Base-by-base conservation (phyloP, 805 yeast species). In the Monosporozyma yasuniensis region DNA sequence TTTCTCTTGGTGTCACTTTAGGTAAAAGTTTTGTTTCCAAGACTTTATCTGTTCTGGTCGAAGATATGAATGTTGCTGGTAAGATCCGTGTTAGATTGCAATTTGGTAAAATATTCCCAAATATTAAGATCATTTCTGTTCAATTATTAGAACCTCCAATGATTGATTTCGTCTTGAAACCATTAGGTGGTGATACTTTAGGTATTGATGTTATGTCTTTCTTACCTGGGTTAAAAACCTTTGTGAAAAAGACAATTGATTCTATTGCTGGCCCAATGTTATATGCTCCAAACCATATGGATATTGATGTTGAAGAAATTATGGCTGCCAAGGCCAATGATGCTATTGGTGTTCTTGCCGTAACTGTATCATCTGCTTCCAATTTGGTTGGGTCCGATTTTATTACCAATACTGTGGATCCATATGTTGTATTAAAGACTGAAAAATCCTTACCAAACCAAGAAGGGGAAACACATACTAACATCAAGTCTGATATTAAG, bases 111-210 rank as follows among this genome's bases (percentile, higher is more conserved):
- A 74, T 75, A 58, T 84, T 86, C 65, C 95, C 95, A n/a, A 89
- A 85, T 59, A 83, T 86, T 52, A 81, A 80, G 53, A 66, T 78
- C 57, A 87, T 86, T 8, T 80, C 87, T 18, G 71, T 85, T 50
- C 84, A 81, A 54, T 78, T 86, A 59, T 70, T 86, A 60, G 91
- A 85, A 64, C 84, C 91, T 18, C 93, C 93, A 37, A 73, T 76
- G 28, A 83, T 86, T 61, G 90, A 83, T 61, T 86, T 84, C 64
- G 83, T 81, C 19, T 76, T 86, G 72, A 86, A 86, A 63, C 95
- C 95, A 9, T 84, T 86, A 48, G 93, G 93, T 64, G 93, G 95
- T 69, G 91, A 86, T 63, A 82, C 90, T n/a, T 75, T 86, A 52
- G 95, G 95, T 53, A 61, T 86, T 42, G 95, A 86, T 69, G 78